Base-by-base conservation (phyloP, 1,139 yeast species). In the Magnusiomyces ingens region DNA sequence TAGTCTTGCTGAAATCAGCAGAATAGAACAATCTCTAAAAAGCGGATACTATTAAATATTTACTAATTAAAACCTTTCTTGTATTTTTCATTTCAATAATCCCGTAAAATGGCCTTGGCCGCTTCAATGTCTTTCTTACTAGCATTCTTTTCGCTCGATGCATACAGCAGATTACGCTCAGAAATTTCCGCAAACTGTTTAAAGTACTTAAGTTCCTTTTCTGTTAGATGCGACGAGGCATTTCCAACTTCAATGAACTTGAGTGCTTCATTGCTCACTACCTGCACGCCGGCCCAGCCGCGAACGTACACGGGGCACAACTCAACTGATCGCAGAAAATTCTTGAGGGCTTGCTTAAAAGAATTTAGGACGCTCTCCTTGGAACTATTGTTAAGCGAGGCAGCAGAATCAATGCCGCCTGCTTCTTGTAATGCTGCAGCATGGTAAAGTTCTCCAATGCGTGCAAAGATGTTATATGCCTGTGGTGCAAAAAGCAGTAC, bases 241-340 rank as follows among this genome's bases (percentile, higher is more conserved):
- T n/a, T 13, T n/a, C 13, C 36, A 17, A 37, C 37, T 8, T 21
- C 22, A 8, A 47, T 36, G 21, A 44, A 29, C 8, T 54, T 50
- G 6, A 56, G 60, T 41, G 75, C 54, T 53, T 68, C 67, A 21
- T 61, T 59, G 8, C 75, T 57, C 1, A 80, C 69, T 2, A 76
- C 67, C 50, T 74, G 75, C 2, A 89, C 72, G 0, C 95, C 95
- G 53, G 82, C 71, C 96, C 96, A 90, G 21, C 88, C 85, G 58
- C 87, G 77, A 17, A 79, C 69, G 66, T 80, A 85, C 45, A 75
- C 74, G 45, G 85, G 86, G 60, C 88, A 84, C 48, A 91, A 72
- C 69, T 91, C 97, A 13, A 87, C 81, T 12, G 90, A 71, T 57
- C 94, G 76, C 53, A 84, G 71, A 61, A 80, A 85, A 62, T 81